Evolutionary conservation across 495 filamentous ascomycete species (phyloP).

Genomic region (Geoglossum glabrum): DNA sequence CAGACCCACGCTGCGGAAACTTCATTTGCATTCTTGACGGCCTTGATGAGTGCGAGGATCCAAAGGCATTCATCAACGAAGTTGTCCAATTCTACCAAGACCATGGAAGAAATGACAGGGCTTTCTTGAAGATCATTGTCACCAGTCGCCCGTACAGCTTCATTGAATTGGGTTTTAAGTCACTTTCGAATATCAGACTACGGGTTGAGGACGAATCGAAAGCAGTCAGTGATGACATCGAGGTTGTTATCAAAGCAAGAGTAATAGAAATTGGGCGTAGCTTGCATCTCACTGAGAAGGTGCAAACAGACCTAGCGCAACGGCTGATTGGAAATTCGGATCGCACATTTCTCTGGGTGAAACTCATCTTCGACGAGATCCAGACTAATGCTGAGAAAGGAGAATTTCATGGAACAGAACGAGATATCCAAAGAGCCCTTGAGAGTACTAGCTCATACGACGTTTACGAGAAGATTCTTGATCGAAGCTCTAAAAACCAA

Average conservation of each 20-base stretch:
- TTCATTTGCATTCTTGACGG: conserved; percentile 22
- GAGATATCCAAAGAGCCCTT: not conserved
- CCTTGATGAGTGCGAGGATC: conserved; percentile 23
- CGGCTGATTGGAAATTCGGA: not conserved
- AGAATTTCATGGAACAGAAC: not conserved
- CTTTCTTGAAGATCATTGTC: not conserved
- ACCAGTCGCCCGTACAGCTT: conserved; percentile 1
- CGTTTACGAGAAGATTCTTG: not conserved
- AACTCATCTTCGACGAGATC: not conserved
- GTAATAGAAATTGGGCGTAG: not conserved
- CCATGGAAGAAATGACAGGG: not conserved
- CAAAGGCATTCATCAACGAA: conserved; percentile 8
- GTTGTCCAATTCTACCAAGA: not conserved
- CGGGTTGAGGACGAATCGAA: not conserved
- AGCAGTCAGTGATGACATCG: not conserved
- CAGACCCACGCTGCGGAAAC: conserved; percentile 10
- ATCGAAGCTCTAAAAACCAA: not conserved
- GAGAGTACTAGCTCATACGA: not conserved
- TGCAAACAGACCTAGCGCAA: not conserved
- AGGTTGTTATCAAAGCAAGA: not conserved
- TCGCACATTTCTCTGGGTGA: not conserved
- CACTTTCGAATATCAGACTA: not conserved
- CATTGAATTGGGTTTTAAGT: not conserved
- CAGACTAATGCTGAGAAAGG: not conserved
- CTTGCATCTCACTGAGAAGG: not conserved